phyloP scores from a whole-genome alignment of 352 stramenopile species.

The Globisporangium radiosum region DNA sequence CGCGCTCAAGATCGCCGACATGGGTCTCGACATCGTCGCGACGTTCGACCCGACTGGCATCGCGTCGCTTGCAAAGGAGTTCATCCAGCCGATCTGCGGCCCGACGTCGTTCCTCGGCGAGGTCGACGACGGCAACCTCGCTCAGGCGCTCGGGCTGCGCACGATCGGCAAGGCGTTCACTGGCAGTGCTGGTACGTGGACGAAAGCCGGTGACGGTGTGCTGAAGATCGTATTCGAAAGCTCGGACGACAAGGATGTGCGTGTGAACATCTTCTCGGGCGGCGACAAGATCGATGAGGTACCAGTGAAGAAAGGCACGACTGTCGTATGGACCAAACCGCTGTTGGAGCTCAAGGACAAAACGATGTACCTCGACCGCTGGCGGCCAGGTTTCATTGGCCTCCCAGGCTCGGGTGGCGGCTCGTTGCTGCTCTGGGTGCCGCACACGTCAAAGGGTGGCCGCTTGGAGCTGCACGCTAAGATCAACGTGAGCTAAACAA shows the following conservation, averaged over 20 bases:
- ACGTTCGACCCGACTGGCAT: slow-evolving; percentile 48
- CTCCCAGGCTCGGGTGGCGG: slow-evolving; percentile 29
- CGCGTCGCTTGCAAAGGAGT: slow-evolving; percentile 35
- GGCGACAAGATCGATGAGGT: slow-evolving; percentile 40
- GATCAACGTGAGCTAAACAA: slow-evolving; percentile 34
- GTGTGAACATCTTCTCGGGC: slow-evolving; percentile 43
- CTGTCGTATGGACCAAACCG: slow-evolving; percentile 29
- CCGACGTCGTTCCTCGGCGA: slow-evolving; percentile 47
- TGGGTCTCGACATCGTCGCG: slow-evolving; percentile 29
- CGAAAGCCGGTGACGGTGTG: slow-evolving; percentile 28
- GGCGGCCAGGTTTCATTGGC: slow-evolving; percentile 24
- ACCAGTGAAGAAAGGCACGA: slow-evolving; percentile 26
- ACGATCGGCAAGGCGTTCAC: slow-evolving; percentile 36
- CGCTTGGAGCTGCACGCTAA: slow-evolving; percentile 31
- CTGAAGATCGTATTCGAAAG: slow-evolving; percentile 38
- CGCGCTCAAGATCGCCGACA: slow-evolving; percentile 28
- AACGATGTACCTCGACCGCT: slow-evolving; percentile 47
- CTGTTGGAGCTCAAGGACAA: slow-evolving; percentile 36
- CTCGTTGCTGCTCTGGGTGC: slow-evolving; percentile 32
- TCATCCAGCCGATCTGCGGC: slow-evolving; percentile 53
- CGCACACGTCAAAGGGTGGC: slow-evolving; percentile 20
- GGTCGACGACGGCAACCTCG: slow-evolving; percentile 44
- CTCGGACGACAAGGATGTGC: slow-evolving; percentile 37
- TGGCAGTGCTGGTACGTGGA: slow-evolving; percentile 31
- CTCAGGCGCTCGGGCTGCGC: slow-evolving; percentile 34